Percentiles rank a stretch among this genome's conserved stretches.
Conservation (phyloP, 257 asterid species). For the Lycium barbarum region DNA sequence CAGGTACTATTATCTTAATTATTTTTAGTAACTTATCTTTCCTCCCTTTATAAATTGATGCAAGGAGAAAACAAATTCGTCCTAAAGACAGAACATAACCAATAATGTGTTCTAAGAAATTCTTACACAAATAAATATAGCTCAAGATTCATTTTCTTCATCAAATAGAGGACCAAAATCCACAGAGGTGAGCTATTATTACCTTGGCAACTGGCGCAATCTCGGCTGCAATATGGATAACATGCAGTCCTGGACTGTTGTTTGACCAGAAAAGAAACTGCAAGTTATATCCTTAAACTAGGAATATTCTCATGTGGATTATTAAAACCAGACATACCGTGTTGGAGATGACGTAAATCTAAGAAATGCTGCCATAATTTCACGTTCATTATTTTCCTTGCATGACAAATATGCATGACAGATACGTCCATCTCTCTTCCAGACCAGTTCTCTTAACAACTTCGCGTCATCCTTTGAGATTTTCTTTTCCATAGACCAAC, state of each 20-base stretch:
- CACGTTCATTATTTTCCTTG: constrained; percentile 72
- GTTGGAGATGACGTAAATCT: constrained; percentile 54
- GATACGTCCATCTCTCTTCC: constrained; percentile 71
- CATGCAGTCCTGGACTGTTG: constrained; percentile 75
- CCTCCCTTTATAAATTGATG: background rate
- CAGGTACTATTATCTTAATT: background rate
- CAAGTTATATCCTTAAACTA: constrained; percentile 40
- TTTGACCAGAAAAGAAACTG: constrained; percentile 36
- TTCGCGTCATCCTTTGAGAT: constrained; percentile 67
- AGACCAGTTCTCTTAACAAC: constrained; percentile 71
- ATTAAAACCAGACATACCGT: constrained; percentile 51
- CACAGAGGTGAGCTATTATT: constrained; percentile 32
- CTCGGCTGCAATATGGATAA: constrained; percentile 96
- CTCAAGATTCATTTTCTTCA: background rate
- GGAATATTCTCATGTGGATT: background rate
- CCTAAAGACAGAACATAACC: constrained; percentile 20
- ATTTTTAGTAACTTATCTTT: background rate
- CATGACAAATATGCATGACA: constrained; percentile 68
- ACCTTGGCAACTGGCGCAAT: constrained; percentile 99
- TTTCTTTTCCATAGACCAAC: constrained; percentile 93
- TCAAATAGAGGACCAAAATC: background rate
- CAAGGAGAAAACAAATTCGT: background rate
- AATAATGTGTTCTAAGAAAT: constrained; percentile 2
- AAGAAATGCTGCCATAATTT: constrained; percentile 66
- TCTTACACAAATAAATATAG: background rate